Percentiles rank a stretch among this genome's conserved stretches.
phyloP scores from a whole-genome alignment of 257 asterid species.

The Coffea canephora region DNA sequence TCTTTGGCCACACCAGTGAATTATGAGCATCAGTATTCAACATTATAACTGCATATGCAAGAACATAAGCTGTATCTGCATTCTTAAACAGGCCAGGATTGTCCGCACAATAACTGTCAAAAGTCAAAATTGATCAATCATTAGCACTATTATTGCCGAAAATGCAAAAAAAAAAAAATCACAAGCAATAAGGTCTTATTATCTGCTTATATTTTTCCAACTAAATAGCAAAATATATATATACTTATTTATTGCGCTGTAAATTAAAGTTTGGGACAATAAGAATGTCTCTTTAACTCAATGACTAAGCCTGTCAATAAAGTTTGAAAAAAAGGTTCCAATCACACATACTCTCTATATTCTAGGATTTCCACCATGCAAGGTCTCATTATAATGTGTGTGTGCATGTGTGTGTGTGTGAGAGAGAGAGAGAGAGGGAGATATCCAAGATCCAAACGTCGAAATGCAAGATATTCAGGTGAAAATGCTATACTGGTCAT shows the following conservation, averaged over 20 bases:
- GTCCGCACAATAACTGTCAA: constrained; percentile 86
- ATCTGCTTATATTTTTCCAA: not conserved
- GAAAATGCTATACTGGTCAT: not conserved
- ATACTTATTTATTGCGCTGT: not conserved
- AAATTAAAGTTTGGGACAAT: not conserved
- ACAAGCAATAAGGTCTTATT: constrained; percentile 14
- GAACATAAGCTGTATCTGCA: constrained; percentile 97
- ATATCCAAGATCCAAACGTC: not conserved
- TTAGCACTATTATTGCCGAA: constrained; percentile 38
- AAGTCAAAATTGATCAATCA: constrained; percentile 23
- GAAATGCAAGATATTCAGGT: not conserved
- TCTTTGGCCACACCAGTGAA: constrained; percentile 97
- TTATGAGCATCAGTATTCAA: constrained; percentile 98
- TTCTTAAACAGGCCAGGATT: constrained; percentile 94
- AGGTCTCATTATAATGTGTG: not conserved
- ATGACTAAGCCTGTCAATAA: not conserved
- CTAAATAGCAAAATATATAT: not conserved
- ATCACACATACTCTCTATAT: not conserved
- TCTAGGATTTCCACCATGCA: not conserved
- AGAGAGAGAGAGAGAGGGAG: too few species aligned
- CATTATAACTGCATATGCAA: constrained; percentile 99
- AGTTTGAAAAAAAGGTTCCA: not conserved
- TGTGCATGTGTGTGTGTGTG: too few species aligned
- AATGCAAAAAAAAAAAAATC: constrained; percentile 14
- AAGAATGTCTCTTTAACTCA: not conserved